Percentiles rank a stretch among this genome's conserved stretches.
These are phyloP conservation scores for Vinca minor DNA, from an alignment of 257 asterid genomes.

Conservation along the genomic window DNA sequence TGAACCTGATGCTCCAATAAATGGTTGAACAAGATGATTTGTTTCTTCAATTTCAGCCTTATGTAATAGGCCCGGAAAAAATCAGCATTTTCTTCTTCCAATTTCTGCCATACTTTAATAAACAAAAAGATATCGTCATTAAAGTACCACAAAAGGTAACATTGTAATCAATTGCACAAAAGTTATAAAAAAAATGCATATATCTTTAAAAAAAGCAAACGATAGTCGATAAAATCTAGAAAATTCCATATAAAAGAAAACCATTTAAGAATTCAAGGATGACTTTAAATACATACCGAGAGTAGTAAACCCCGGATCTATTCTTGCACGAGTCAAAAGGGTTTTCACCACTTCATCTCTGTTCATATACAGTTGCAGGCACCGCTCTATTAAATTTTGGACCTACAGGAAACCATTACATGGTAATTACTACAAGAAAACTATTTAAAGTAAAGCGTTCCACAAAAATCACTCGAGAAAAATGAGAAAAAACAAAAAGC, in stretches of 20 bases:
- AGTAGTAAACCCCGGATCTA: constrained; percentile 96
- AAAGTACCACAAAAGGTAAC: background rate
- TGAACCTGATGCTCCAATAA: constrained; percentile 78
- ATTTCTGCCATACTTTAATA: constrained; percentile 81
- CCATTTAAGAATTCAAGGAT: background rate
- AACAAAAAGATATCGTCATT: constrained; percentile 6
- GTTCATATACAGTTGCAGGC: constrained; percentile 88
- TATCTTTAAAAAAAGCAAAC: no score
- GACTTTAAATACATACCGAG: constrained; percentile 46
- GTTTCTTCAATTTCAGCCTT: constrained; percentile 91
- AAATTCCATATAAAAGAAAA: background rate
- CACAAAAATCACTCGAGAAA: background rate
- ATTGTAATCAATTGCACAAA: background rate
- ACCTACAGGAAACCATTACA: constrained; percentile 46
- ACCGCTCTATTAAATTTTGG: constrained; percentile 86
- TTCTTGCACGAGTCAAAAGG: constrained; percentile 82
- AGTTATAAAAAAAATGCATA: background rate
- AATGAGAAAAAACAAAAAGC: background rate
- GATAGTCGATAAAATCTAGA: background rate
- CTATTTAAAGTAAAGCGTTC: background rate
- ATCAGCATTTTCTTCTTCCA: constrained; percentile 94
- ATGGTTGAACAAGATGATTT: constrained; percentile 80
- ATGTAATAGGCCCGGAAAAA: constrained; percentile 89
- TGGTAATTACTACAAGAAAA: constrained; percentile 1
- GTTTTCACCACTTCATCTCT: constrained; percentile 92